These are phyloP conservation scores for Carex kokanica DNA, from an alignment of 176 grass and related monocot species.

Conservation along the genomic window DNA sequence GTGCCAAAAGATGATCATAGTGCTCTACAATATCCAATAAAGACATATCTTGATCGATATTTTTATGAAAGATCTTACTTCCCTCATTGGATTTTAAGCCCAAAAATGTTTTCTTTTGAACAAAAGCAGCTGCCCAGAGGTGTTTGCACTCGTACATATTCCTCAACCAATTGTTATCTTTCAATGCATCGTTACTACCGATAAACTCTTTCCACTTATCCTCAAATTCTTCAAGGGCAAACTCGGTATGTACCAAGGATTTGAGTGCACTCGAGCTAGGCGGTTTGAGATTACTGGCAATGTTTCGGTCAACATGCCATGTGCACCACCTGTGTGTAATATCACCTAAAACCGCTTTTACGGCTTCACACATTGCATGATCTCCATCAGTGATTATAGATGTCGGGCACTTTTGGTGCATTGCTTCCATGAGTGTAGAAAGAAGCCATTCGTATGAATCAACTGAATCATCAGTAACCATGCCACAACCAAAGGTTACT, in stretches of 20 bases:
- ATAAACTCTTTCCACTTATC: constrained; percentile 15
- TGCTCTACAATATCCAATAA: constrained; percentile 25
- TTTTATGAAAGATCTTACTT: constrained; percentile 17
- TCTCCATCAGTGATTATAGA: constrained; percentile 26
- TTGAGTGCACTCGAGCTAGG: neutral
- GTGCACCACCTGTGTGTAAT: constrained; percentile 12
- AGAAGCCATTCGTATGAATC: constrained; percentile 26
- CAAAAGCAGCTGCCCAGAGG: constrained; percentile 21
- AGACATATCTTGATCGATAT: constrained; percentile 16
- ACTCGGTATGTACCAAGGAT: neutral
- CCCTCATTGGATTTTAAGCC: constrained; percentile 24
- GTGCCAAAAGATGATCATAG: constrained; percentile 9
- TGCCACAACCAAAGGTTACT: constrained; percentile 19
- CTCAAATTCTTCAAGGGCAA: constrained; percentile 16
- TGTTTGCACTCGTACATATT: constrained; percentile 24
- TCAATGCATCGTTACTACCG: constrained; percentile 8
- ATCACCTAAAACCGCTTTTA: constrained; percentile 10
- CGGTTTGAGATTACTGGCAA: neutral
- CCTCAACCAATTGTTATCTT: constrained; percentile 11
- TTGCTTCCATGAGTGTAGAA: constrained; percentile 21
- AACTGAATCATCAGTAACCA: constrained; percentile 21
- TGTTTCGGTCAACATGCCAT: constrained; percentile 17
- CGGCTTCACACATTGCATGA: constrained; percentile 4
- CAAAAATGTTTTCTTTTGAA: constrained; percentile 19
- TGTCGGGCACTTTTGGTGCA: constrained; percentile 2